A percentile compares a stretch with the other conserved stretches of the same genome.
phyloP scores from a whole-genome alignment of 2,329 filamentous ascomycete genomes.

The Cladophialophora chaetospira region DNA sequence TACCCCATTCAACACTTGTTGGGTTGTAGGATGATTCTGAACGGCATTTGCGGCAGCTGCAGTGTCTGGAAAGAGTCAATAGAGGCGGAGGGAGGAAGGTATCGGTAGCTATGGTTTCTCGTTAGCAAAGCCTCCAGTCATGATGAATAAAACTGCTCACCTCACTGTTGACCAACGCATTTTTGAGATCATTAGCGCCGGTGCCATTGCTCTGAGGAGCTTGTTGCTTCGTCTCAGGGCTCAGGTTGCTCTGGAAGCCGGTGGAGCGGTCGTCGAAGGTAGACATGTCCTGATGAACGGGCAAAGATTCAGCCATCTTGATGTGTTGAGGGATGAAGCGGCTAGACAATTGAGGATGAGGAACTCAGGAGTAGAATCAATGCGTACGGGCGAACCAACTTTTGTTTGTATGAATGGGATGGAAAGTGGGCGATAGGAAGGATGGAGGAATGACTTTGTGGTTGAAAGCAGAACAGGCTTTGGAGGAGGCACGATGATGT shows the following conservation, averaged over 20 bases:
- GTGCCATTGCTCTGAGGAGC: slow-evolving; percentile 20
- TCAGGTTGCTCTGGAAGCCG: background rate
- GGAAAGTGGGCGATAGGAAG: background rate
- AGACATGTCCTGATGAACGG: slow-evolving; percentile 13
- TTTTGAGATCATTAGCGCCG: slow-evolving; percentile 17
- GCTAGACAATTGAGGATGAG: background rate
- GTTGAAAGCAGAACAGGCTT: background rate
- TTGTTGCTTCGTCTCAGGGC: background rate
- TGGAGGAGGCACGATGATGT: slow-evolving; percentile 7
- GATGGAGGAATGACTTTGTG: background rate
- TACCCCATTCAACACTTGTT: slow-evolving; percentile 42
- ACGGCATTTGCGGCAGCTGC: slow-evolving; percentile 51
- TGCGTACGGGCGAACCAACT: background rate
- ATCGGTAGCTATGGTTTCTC: background rate
- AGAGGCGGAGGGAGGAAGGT: background rate
- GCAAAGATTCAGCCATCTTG: background rate
- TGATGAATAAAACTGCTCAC: slow-evolving; percentile 15
- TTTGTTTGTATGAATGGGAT: background rate
- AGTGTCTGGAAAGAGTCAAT: slow-evolving; percentile 44
- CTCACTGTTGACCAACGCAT: slow-evolving; percentile 30
- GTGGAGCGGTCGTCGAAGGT: background rate
- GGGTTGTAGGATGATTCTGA: slow-evolving; percentile 52
- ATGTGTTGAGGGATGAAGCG: background rate
- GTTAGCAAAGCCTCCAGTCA: slow-evolving; percentile 8
- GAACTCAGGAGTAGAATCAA: background rate